Evolutionary conservation across 371 early-diverging fungal genomes (phyloP).

Genomic region (Choanephora cucurbitarum): DNA sequence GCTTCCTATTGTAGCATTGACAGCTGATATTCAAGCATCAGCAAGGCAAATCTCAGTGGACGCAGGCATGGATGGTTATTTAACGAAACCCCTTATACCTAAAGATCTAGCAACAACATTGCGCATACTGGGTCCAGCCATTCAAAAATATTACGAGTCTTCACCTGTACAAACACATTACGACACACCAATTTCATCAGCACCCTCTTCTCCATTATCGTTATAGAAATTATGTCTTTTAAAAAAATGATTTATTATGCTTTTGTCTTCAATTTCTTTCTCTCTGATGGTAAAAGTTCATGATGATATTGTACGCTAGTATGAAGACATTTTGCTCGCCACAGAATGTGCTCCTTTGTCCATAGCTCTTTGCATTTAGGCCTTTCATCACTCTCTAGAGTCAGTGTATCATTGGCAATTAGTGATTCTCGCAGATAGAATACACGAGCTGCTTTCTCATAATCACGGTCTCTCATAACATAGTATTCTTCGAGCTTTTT

Average conservation of each 20-base stretch:
- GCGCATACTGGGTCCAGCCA: conserved; percentile 26
- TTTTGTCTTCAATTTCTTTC: conserved; percentile 6
- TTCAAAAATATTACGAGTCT: conserved; percentile 4
- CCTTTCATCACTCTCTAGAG: not conserved
- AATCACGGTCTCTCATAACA: conserved; percentile 16
- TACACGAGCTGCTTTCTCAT: conserved; percentile 11
- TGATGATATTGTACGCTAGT: conserved; percentile 14
- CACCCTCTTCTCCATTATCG: conserved; percentile 22
- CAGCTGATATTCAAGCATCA: conserved; percentile 57
- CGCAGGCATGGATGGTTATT: conserved; percentile 64
- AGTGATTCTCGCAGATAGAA: conserved; percentile 20
- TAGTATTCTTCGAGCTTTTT: conserved; percentile 23
- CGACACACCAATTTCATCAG: conserved; percentile 21
- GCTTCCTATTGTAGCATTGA: conserved; percentile 61
- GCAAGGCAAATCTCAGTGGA: conserved; percentile 54
- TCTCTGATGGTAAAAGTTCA: conserved; percentile 19
- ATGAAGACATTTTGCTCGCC: conserved; percentile 25
- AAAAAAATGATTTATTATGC: not conserved
- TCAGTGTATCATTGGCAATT: not conserved
- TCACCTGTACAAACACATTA: conserved; percentile 12
- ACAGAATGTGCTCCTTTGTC: conserved; percentile 16
- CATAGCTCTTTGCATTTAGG: conserved; percentile 16
- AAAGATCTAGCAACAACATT: conserved; percentile 41
- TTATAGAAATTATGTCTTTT: not conserved
- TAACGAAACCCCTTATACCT: conserved; percentile 61